Evolutionary conservation across 371 early-diverging fungal genomes (phyloP).

Genomic region (Zancudomyces culisetae): DNA sequence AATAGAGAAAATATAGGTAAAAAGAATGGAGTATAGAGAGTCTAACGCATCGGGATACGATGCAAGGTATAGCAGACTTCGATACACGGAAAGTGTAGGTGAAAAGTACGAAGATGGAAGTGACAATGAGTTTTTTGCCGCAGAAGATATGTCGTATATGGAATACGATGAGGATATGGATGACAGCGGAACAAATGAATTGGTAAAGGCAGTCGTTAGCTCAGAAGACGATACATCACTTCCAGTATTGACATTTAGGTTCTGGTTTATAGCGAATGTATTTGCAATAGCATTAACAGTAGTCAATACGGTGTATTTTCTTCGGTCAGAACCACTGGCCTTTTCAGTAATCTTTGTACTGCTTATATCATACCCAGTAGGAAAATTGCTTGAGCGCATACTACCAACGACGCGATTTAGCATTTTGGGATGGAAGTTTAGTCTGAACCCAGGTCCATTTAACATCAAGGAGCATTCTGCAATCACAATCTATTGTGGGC

Average conservation of each 20-base stretch:
- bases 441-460: conserved; percentile 69
- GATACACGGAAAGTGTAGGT: too few relatives aligned
- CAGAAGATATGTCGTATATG: conserved; percentile 1
- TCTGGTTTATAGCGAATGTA: conserved; percentile 42
- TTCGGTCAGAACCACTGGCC: conserved; percentile 34
- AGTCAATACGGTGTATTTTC: conserved; percentile 54
- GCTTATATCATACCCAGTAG: conserved; percentile 40
- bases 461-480: conserved; percentile 50
- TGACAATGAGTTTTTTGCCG: background rate
- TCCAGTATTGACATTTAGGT: conserved; percentile 57
- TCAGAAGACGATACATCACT: conserved; percentile 45
- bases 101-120: background rate
- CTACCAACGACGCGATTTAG: conserved; percentile 24
- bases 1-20: too few relatives aligned
- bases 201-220: conserved; percentile 44
- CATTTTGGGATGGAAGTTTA: conserved; percentile 22
- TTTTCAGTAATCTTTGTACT: conserved; percentile 36
- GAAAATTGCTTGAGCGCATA: conserved; percentile 34
- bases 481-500: background rate
- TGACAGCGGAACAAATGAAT: conserved; percentile 54
- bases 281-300: conserved; percentile 35
- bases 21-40: too few relatives aligned
- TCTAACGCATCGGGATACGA: too few relatives aligned
- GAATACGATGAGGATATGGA: conserved; percentile 17
- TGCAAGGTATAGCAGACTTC: too few relatives aligned